Base-by-base conservation (phyloP, 306 rosid genomes). In the Mimosa bimucronata region DNA sequence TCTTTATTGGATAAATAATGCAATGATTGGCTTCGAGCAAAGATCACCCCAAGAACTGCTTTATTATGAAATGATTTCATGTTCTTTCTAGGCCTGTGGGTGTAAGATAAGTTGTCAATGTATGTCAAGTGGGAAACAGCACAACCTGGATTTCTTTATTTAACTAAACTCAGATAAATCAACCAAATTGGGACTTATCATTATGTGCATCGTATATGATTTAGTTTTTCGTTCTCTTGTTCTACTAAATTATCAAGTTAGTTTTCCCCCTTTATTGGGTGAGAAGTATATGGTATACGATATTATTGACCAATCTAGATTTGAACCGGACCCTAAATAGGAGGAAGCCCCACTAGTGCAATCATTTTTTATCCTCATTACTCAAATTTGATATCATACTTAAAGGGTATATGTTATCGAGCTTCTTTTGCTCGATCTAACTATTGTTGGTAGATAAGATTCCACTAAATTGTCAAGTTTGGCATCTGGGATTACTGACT, bases 121-220 rank as follows among this genome's bases (percentile, higher is more conserved):
- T 50, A 66, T 79, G 86, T 52, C 53, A 58, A 46, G 48, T 53
- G 78, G 88, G 88, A 84, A 81, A 75, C 90, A 89, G 71, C 80
- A 85, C 89, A 89, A 74, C 82, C 78, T 85, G 86, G 88, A 78
- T 50, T 44, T 71, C 70, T 48, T 66, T 29, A 61, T 38, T 77
- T 58, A 79, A 74, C 73, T 77, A 81, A 72, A 66, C 76, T 68
- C 30, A 45, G 55, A 78, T 55, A 28, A 62, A 34, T 80, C 34
- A 82, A 73, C 66, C 77, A 74, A 79, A 73, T 66, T 77, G 66
- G 71, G 48, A 38, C 79, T 72, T 77, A 75, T 77, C 81, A 77
- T 85, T 66, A 41, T 68, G 65, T 75, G 61, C 26, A 76, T n/a
- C 61, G 18, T 60, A 42, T 28, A 41, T 73, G 26, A 86, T 84